A percentile compares a stretch with the other conserved stretches of the same genome.
Evolutionary conservation across 2,329 filamentous ascomycete species (phyloP).

Genomic region (Purpureocillium lavendulum): DNA sequence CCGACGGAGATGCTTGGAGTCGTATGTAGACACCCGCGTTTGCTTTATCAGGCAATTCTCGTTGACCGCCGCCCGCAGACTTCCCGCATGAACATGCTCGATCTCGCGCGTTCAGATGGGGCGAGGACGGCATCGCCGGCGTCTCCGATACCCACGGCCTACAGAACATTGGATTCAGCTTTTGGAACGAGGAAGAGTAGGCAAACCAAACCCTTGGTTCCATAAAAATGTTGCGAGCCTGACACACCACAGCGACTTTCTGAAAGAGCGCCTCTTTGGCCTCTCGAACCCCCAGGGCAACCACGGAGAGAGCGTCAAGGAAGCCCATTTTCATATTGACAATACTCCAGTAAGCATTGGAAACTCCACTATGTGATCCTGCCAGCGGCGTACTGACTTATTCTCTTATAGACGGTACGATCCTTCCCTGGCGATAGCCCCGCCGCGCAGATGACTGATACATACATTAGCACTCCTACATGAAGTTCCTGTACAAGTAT

Average conservation of each 20-base stretch:
- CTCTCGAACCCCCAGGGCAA: conserved; percentile 95
- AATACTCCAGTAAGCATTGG: conserved; percentile 62
- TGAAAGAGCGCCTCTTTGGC: conserved; percentile 93
- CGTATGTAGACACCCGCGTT: conserved; percentile 48
- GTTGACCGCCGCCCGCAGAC: conserved; percentile 43
- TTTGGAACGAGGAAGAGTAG: conserved; percentile 96
- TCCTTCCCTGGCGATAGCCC: neutral
- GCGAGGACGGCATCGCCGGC: conserved; percentile 92
- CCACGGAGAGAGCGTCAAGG: conserved; percentile 94
- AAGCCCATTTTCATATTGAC: conserved; percentile 92
- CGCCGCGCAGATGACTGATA: conserved; percentile 8
- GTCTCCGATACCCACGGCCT: conserved; percentile 84
- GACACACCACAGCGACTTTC: conserved; percentile 56
- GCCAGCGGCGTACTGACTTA: conserved; percentile 5
- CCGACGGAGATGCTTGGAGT: conserved; percentile 91
- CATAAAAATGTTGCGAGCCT: conserved; percentile 14
- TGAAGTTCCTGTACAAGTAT: conserved; percentile 98
- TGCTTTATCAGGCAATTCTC: neutral
- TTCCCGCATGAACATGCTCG: conserved; percentile 90
- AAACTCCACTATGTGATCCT: neutral
- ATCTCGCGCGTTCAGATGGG: conserved; percentile 86
- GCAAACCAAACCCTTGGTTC: conserved; percentile 4
- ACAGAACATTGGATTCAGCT: conserved; percentile 90
- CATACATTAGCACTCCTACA: conserved; percentile 74
- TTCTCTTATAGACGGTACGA: conserved; percentile 36